Base-by-base conservation (phyloP, 345 rosid species). In the Populus pruinosa region DNA sequence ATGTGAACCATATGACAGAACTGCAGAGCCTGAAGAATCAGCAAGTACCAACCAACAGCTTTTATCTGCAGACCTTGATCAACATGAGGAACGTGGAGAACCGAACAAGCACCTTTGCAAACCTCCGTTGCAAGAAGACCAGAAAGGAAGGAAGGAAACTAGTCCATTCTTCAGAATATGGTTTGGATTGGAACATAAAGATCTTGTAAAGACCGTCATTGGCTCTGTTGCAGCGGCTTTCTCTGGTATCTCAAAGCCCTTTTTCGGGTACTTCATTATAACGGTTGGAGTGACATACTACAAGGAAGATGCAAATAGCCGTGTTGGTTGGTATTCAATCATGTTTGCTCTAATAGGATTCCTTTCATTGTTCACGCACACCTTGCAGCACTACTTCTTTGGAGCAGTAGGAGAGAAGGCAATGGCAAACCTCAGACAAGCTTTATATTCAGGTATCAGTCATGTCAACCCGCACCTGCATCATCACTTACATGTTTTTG, bases 351-450 rank as follows among this genome's bases (percentile, higher is more conserved):
- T 77, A 8, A 59, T 89, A 55, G 91, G 94, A 53, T 41, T 89
- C 72, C 78, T 91, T 69, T 83, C 92, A 36, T 75, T 89, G 49
- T 80, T 89, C 78, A 77, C 84, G 75, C 91, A 86, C 81, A 87
- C 87, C 74, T 67, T 88, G 82, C 94, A 89, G 76, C 92, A 89
- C 85, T 91, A 91, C 85, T 87, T 83, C 84, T 91, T 83, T 35
- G 94, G 94, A 38, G 79, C 86, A 59, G 85, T 91, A 2, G 94
- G 92, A 55, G 94, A 88, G 81, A 89, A 81, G 83, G 91, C 92
- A 75, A 88, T 88, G 92, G 78, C 73, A 67, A 89, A 89, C 81
- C 87, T 91, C 59, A 85, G 92, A 73, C 81, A 61, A 79, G 78
- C 90, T 74, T 74, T 91, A 21, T 87, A 86, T 82, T 80, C 91